Evolutionary conservation across 1,284 basidiomycete genomes (phyloP).

Genomic region (Cutaneotrichosporon mucoides): DNA sequence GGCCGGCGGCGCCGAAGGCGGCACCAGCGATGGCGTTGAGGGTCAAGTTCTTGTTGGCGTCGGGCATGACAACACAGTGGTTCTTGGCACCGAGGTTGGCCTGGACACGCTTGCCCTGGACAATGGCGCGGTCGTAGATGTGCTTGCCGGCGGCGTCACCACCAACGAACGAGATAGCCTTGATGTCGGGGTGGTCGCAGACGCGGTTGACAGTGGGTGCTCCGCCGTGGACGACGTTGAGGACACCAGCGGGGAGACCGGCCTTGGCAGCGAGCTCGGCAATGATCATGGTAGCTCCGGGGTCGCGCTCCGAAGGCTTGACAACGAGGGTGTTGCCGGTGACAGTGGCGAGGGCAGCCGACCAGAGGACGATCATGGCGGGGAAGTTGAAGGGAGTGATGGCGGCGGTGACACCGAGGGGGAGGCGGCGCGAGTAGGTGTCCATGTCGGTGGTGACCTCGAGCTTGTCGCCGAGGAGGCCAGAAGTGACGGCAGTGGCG

Average conservation of each 20-base stretch:
- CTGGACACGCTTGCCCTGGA: constrained; percentile 77
- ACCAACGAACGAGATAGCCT: constrained; percentile 96
- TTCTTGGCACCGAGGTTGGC: constrained; percentile 97
- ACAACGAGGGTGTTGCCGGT: constrained; percentile 82
- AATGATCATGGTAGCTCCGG: constrained; percentile 95
- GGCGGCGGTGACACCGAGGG: constrained; percentile 63
- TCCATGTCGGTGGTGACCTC: constrained; percentile 99
- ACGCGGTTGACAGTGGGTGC: constrained; percentile 88
- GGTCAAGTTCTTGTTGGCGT: constrained; percentile 91
- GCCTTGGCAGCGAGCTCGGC: constrained; percentile 87
- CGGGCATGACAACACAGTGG: constrained; percentile 90
- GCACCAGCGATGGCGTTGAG: constrained; percentile 92
- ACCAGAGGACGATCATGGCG: constrained; percentile 89
- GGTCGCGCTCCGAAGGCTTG: constrained; percentile 95
- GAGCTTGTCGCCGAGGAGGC: constrained; percentile 81
- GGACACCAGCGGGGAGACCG: constrained; percentile 64
- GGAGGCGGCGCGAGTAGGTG: constrained; percentile 56
- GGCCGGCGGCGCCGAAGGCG: constrained; percentile 95
- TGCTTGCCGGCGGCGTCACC: constrained; percentile 89
- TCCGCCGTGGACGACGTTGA: constrained; percentile 86
- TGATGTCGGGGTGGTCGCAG: constrained; percentile 86
- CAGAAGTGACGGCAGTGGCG: constrained; percentile 75
- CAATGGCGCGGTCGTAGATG: constrained; percentile 69
- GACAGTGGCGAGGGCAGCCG: constrained; percentile 63
- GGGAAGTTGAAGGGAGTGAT: constrained; percentile 84